phyloP scores from a whole-genome alignment of 192 early-diverging fungal genomes.

The Coemansia sp. region DNA sequence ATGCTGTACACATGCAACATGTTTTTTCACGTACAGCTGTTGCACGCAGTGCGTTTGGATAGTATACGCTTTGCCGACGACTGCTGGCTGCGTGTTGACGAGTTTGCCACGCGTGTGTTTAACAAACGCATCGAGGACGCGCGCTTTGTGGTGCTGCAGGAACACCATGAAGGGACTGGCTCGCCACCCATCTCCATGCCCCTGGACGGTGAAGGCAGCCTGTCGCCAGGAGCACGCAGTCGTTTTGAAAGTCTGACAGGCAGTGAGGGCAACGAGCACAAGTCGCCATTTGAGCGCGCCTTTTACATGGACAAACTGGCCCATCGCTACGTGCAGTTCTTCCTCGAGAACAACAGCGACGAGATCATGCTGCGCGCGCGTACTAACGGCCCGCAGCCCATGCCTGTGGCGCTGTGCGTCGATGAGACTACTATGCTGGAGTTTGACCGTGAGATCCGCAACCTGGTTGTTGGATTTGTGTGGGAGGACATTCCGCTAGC shows the following conservation, averaged over 20 bases:
- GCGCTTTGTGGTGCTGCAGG: conserved; percentile 30
- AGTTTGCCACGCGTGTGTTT: conserved; percentile 42
- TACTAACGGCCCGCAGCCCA: conserved; percentile 21
- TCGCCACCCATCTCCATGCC: neutral
- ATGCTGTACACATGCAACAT: conserved; percentile 32
- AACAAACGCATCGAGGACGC: conserved; percentile 41
- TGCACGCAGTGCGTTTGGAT: conserved; percentile 16
- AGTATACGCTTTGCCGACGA: conserved; percentile 28
- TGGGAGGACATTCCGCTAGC: conserved; percentile 41
- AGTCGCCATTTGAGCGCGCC: conserved; percentile 24
- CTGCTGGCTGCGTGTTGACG: conserved; percentile 33
- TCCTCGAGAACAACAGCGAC: conserved; percentile 24
- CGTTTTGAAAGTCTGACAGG: conserved; percentile 9
- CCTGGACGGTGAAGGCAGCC: neutral
- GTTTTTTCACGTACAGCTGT: conserved; percentile 40
- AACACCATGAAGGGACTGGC: conserved; percentile 5
- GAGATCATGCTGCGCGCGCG: conserved; percentile 26
- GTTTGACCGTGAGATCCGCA: conserved; percentile 31
- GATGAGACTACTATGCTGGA: conserved; percentile 18
- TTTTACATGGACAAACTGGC: conserved; percentile 41
- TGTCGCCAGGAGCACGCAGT: conserved; percentile 9
- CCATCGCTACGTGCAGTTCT: conserved; percentile 19
- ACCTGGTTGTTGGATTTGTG: conserved; percentile 25
- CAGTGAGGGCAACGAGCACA: conserved; percentile 22
- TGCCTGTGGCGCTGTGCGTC: conserved; percentile 44